Base-by-base conservation (phyloP, 352 stramenopile species). In the Phytophthora kernoviae region DNA sequence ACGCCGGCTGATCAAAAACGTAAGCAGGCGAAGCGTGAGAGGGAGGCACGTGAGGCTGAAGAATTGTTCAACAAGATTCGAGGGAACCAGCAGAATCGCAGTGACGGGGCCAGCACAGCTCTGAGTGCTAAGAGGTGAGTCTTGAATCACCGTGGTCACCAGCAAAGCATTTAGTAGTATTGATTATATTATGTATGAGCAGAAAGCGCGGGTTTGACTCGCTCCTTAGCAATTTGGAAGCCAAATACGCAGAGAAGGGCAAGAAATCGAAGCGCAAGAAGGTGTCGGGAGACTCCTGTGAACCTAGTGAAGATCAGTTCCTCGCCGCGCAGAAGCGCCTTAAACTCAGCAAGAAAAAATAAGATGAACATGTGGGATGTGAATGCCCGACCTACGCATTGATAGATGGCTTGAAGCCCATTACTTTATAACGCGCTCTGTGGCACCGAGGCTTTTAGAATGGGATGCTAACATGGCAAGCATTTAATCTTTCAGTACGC, bases 281-380 rank as follows among this genome's bases (percentile, higher is more conserved):
- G 27, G 45, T 27, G 17, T 8, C 50, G 20, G 22, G 36, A 5
- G 51, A 58, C 17, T 12, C 50, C 22, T 37, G 32, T 30, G 62
- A 78, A 30, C 84, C 81, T 17, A 87, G 66, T 22, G 84, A 93
- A 65, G 78, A 90, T 33, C 78, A 85, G 20, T 93, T 91, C 39
- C 45, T 77, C 0, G 84, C 75, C 1, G 64, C 84, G 4, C 77
- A 89, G 44, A 62, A 79, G 33, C 68, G 81, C 17, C 53, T 91
- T 11, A 77, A 80, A 42, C 57, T 61, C 34, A 70, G 54, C 21
- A 79, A 74, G 50, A 75, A 76, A 58, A 67, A 68, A 68, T 64
- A 50, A 68, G n/a, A 12, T 30, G 24, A 30, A 6, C 24, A 30
- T 30, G 24, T 30, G 24, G 24, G 6, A 6, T 30, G 3, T 30